phyloP scores from a whole-genome alignment of 371 early-diverging fungal genomes.

The Haplosporangium sp. region DNA sequence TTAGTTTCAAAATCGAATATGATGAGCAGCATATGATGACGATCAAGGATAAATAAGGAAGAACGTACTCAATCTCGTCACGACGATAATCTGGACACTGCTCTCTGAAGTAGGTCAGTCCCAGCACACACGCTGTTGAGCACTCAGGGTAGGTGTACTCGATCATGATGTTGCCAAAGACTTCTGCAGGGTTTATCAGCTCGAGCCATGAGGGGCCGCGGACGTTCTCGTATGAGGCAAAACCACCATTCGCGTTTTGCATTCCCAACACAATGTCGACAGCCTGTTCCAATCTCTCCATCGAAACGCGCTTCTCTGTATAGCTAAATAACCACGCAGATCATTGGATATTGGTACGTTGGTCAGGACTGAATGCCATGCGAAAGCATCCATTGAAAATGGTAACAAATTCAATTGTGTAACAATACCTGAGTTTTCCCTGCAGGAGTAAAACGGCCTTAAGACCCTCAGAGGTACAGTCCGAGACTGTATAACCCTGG shows the following conservation, averaged over 20 bases:
- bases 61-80: conserved; percentile 79
- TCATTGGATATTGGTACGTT: no score
- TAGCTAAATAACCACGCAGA: conserved; percentile 29
- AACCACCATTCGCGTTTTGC: conserved; percentile 94
- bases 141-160: conserved; percentile 98
- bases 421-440: conserved; percentile 58
- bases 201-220: conserved; percentile 88
- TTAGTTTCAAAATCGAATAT: no score
- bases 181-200: conserved; percentile 93
- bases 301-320: conserved; percentile 57
- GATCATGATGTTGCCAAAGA: conserved; percentile 92
- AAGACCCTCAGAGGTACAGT: conserved; percentile 96
- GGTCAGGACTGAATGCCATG: no score
- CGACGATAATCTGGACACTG: conserved; percentile 84
- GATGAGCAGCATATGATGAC: background rate
- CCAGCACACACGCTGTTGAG: conserved; percentile 92
- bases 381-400: no score
- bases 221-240: conserved; percentile 90
- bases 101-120: conserved; percentile 81
- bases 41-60: background rate
- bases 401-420: no score
- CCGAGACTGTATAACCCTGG: conserved; percentile 95
- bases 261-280: conserved; percentile 91
- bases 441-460: conserved; percentile 87
- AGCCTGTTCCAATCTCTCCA: conserved; percentile 83